Evolutionary conservation across 495 filamentous ascomycete genomes (phyloP).

Genomic region (Aspergillus sparsus): DNA sequence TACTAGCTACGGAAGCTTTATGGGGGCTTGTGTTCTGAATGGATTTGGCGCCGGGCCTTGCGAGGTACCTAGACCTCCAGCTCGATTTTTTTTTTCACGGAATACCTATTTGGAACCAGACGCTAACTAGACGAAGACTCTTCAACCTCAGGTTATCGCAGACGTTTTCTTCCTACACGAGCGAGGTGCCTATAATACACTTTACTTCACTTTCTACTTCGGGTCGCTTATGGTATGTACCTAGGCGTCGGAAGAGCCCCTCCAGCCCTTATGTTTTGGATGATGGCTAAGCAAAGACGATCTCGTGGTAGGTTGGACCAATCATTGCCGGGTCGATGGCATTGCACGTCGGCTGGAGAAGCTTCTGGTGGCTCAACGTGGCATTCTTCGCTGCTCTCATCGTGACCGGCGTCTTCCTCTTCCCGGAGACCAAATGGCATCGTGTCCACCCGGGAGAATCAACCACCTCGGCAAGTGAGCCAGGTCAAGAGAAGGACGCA

Average conservation of each 20-base stretch:
- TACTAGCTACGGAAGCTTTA: slow-evolving; percentile 51
- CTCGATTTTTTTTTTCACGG: too few relatives aligned
- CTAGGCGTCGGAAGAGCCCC: too few relatives aligned
- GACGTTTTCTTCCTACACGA: slow-evolving; percentile 67
- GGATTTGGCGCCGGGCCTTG: slow-evolving; percentile 51
- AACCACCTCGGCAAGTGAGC: slow-evolving; percentile 26
- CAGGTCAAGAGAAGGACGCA: background rate
- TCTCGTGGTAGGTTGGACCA: slow-evolving; percentile 34
- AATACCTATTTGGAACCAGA: too few relatives aligned
- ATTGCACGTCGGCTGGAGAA: slow-evolving; percentile 47
- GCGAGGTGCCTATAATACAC: slow-evolving; percentile 59
- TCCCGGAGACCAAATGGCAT: slow-evolving; percentile 50
- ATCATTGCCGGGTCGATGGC: slow-evolving; percentile 55
- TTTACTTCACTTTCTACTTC: slow-evolving; percentile 52
- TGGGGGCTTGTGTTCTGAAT: slow-evolving; percentile 57
- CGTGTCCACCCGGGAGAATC: slow-evolving; percentile 36
- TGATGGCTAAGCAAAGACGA: too few relatives aligned
- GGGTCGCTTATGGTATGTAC: slow-evolving; percentile 30
- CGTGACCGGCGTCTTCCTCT: slow-evolving; percentile 48
- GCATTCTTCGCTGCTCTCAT: slow-evolving; percentile 41
- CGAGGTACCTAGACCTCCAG: slow-evolving; percentile 23
- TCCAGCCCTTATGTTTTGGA: too few relatives aligned
- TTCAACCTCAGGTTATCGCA: slow-evolving; percentile 58
- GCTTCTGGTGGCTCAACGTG: slow-evolving; percentile 54
- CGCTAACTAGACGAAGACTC: slow-evolving; percentile 25